Evolutionary conservation across 164 flowering plant genomes (phyloP), one percentile per base, ranked within the genome.

Genomic region (Sedum album): DNA sequence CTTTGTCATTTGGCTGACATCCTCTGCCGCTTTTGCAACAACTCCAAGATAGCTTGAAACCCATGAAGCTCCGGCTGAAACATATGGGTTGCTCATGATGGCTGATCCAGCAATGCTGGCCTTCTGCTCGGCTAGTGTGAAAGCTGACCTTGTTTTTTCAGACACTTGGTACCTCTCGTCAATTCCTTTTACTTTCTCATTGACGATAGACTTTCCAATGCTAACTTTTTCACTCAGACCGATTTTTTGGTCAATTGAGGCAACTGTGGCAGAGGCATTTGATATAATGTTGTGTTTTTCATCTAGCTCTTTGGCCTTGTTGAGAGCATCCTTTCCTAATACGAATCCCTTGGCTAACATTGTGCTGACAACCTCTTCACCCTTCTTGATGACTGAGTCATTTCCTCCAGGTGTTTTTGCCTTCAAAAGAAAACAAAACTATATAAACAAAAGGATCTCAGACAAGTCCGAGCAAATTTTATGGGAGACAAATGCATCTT

Each of bases 291-390:
- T 82, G 69, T 76, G 89, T 72, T 71, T 74, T 62, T 87, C 93
- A 60, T 91, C 95, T 25, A 91, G 82, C 10, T 80, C 39, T 72
- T 82, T 88, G 62, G 97, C 93, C 76, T 82, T 88, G 77, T 72
- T 78, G 51, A 91, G 73, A 10, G 97, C 90, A 73, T 89, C 97
- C 73, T 89, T 89, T 38, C 97, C 96, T 77, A 91, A 68, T 39
- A 83, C 73, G 61, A 82, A 89, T 71, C 97, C 97, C 75, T 76
- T 87, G 25, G 94, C 93, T 10, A 91, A 83, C 93, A 91, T 86
- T 65, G 85, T 79, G 82, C 88, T 88, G 31, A 87, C 91, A 21
- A 87, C 85, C 57, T 86, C 91, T 76, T 88, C 97, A 23, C 91
- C 85, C 79, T 83, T 87, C 71, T 68, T 68, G 14, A 86, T 76